These are phyloP conservation scores for Gentiana dahurica DNA, from an alignment of 257 asterid species.

Conservation along the genomic window DNA sequence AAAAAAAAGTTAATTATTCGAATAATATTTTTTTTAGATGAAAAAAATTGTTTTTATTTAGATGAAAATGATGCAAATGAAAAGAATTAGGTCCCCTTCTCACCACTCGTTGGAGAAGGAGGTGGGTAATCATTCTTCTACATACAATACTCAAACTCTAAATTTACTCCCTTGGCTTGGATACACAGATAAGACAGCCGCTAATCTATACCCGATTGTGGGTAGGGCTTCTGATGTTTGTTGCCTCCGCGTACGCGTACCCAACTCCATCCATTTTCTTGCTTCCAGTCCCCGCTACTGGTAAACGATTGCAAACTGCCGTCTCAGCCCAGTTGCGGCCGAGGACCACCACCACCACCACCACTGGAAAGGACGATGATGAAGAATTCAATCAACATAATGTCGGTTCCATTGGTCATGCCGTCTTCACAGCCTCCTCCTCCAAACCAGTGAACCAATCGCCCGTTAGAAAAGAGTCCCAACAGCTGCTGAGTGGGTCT, in stretches of 20 bases:
- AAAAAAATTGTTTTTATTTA: no score
- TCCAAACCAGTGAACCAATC: slow-evolving; percentile 6
- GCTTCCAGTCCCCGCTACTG: neutral
- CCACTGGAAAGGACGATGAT: neutral
- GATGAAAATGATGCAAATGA: no score
- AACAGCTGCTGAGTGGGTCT: slow-evolving; percentile 34
- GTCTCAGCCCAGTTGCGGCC: neutral
- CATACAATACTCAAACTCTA: no score
- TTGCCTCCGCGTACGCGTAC: neutral
- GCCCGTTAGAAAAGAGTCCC: neutral
- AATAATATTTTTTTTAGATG: no score
- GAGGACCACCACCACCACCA: neutral
- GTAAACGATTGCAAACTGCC: slow-evolving; percentile 8
- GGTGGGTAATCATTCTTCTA: no score
- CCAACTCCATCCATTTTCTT: neutral
- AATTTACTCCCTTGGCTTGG: no score
- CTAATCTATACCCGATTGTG: no score
- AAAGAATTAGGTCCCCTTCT: no score
- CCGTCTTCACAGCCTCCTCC: slow-evolving; percentile 4
- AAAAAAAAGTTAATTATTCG: no score
- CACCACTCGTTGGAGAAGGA: no score
- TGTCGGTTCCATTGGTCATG: slow-evolving; percentile 2
- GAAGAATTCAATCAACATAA: neutral
- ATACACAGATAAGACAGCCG: no score
- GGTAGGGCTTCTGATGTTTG: neutral